phyloP scores from a whole-genome alignment of 2,329 filamentous ascomycete genomes.

The Cladosporium halotolerans region DNA sequence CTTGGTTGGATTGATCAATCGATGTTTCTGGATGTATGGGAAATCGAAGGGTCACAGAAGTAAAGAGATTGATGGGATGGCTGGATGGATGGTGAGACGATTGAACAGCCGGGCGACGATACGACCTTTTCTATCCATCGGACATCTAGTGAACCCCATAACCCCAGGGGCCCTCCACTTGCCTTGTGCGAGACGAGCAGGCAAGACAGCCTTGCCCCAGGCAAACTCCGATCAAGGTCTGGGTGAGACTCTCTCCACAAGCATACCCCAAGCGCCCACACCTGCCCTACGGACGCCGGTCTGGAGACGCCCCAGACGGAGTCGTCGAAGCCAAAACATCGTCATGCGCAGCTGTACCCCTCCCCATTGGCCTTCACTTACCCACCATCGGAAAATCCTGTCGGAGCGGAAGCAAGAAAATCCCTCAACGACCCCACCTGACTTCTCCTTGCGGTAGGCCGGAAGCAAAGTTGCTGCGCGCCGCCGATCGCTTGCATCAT shows the following conservation, averaged over 20 bases:
- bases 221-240: slow-evolving; percentile 2
- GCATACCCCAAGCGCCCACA: slow-evolving; percentile 5
- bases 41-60: neutral
- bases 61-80: neutral
- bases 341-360: slow-evolving; percentile 1
- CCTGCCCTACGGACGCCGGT: slow-evolving; percentile 2
- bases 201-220: slow-evolving; percentile 3
- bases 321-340: slow-evolving; percentile 1
- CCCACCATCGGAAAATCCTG: slow-evolving; percentile 9
- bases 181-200: neutral
- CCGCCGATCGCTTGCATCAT: slow-evolving; percentile 9
- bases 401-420: slow-evolving; percentile 11
- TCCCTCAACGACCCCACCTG: slow-evolving; percentile 9
- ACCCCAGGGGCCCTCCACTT: slow-evolving; percentile 8
- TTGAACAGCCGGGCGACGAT: slow-evolving; percentile 1
- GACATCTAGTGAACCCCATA: neutral
- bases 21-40: neutral
- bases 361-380: slow-evolving; percentile 8
- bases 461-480: slow-evolving; percentile 9
- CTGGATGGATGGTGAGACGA: neutral
- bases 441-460: neutral
- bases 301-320: slow-evolving; percentile 9
- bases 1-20: neutral
- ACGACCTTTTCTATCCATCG: slow-evolving; percentile 7
- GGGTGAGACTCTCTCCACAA: slow-evolving; percentile 1